Conservation (phyloP, 2,329 filamentous ascomycete species). For the Acephala macrosclerotiorum region DNA sequence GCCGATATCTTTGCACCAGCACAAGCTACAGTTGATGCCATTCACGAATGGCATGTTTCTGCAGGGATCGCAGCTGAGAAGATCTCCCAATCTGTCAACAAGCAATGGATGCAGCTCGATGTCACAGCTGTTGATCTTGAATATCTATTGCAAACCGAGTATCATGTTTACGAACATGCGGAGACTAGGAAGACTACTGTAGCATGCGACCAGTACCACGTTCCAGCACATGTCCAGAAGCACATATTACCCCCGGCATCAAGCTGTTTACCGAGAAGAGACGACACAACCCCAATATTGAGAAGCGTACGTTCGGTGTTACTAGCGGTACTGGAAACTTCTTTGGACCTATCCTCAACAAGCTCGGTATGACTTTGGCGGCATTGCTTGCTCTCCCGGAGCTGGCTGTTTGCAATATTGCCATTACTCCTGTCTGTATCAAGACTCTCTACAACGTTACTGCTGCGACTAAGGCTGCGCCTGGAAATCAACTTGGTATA, state of each 20-base stretch:
- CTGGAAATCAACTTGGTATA: slow-evolving; percentile 51
- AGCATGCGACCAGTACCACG: slow-evolving; percentile 40
- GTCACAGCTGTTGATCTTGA: slow-evolving; percentile 50
- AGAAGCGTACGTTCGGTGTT: slow-evolving; percentile 33
- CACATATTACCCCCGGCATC: slow-evolving; percentile 41
- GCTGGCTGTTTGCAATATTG: slow-evolving; percentile 39
- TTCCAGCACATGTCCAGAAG: slow-evolving; percentile 37
- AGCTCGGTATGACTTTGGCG: slow-evolving; percentile 17
- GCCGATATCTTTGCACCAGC: slow-evolving; percentile 52
- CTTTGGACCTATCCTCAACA: slow-evolving; percentile 15
- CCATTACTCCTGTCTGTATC: slow-evolving; percentile 52
- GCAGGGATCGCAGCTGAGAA: slow-evolving; percentile 58
- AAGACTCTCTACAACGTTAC: slow-evolving; percentile 47
- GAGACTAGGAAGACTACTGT: slow-evolving; percentile 53
- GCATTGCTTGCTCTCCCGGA: slow-evolving; percentile 23
- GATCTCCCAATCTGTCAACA: slow-evolving; percentile 53
- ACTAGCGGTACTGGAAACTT: slow-evolving; percentile 18
- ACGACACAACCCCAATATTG: slow-evolving; percentile 39
- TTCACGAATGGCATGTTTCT: slow-evolving; percentile 59
- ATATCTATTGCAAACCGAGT: slow-evolving; percentile 58
- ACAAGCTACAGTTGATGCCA: slow-evolving; percentile 54
- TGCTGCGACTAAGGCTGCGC: slow-evolving; percentile 16
- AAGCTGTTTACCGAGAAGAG: slow-evolving; percentile 51
- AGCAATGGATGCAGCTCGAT: slow-evolving; percentile 44
- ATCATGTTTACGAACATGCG: slow-evolving; percentile 52